phyloP scores from a whole-genome alignment of 148 eudicot genomes.

The Silene conica region DNA sequence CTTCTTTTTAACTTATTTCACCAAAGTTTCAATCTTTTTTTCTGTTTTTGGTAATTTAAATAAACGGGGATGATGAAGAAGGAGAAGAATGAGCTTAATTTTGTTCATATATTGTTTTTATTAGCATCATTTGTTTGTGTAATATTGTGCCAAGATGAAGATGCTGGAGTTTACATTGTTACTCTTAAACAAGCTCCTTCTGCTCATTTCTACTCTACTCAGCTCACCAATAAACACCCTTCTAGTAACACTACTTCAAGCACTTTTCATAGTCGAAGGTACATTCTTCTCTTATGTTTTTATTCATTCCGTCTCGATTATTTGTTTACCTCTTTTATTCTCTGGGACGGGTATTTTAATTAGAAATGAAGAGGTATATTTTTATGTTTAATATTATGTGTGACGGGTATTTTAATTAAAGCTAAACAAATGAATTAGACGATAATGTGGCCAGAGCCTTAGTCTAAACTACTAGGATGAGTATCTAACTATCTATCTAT shows the following conservation, averaged over 20 bases:
- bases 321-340: neutral
- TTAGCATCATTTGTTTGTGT: slow-evolving; percentile 31
- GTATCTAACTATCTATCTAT: neutral
- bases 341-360: too few relatives aligned
- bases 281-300: slow-evolving; percentile 7
- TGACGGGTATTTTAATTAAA: too few relatives aligned
- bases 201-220: slow-evolving; percentile 43
- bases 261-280: slow-evolving; percentile 62
- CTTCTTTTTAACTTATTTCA: slow-evolving; percentile 6
- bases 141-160: slow-evolving; percentile 38
- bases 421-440: too few relatives aligned
- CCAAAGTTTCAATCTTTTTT: slow-evolving; percentile 1
- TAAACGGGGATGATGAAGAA: slow-evolving; percentile 6
- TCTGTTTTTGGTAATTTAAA: neutral
- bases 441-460: neutral
- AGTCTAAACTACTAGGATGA: neutral
- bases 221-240: slow-evolving; percentile 29
- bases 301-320: neutral
- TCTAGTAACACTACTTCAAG: slow-evolving; percentile 33
- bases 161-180: slow-evolving; percentile 74
- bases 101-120: slow-evolving; percentile 20
- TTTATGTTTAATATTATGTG: too few relatives aligned
- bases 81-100: neutral
- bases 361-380: too few relatives aligned
- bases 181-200: slow-evolving; percentile 76